Evolutionary conservation across 495 filamentous ascomycete genomes (phyloP), one percentile per base, ranked within the genome.

Genomic region (Penicillium cosmopolitanum): DNA sequence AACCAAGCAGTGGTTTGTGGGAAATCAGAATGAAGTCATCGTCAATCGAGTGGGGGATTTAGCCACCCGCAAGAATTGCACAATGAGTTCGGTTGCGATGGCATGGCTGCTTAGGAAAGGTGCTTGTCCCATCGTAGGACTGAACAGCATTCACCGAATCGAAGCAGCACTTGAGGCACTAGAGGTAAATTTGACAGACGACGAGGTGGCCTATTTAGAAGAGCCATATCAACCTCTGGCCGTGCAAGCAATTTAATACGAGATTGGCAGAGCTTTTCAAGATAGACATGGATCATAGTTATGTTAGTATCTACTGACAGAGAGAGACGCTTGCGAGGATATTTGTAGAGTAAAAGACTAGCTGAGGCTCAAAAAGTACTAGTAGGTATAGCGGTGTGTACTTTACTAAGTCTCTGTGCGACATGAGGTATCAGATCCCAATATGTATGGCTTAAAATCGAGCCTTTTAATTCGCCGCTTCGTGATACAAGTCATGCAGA

Each of bases 51-150:
- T 88, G 3, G 74, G 86, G 57, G 80, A 86, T 66, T 48, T 91
- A 21, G 83, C 86, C 9, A 78, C 82, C 56, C 84, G 77, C 64
- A 81, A 81, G 51, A 80, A 80, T 7, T 75, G 77, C 44, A 73
- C 57, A 33, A 89, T 92, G 75, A 78, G 82, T 4, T 77, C 79
- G 21, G 80, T 90, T 25, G 81, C 86, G 1, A 77, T 87, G 48
- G 86, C 85, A 2, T 91, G 88, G 87, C 76, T 79, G 55, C 72
- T 82, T 36, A 38, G 51, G 15, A 70, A 62, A 43, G 80, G 77
- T 5, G 73, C 77, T 11, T 79, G 73, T 55, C 87, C 87, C 9
- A 85, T 89, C 60, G 75, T 90, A 36, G 87, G 87, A 2, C 73
- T 90, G 55, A 81, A 77, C 55, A 85, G 73, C 58, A 59, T 80